Evolutionary conservation across 345 rosid species (phyloP), one percentile per base, ranked within the genome.

Genomic region (Cardamine occulta): DNA sequence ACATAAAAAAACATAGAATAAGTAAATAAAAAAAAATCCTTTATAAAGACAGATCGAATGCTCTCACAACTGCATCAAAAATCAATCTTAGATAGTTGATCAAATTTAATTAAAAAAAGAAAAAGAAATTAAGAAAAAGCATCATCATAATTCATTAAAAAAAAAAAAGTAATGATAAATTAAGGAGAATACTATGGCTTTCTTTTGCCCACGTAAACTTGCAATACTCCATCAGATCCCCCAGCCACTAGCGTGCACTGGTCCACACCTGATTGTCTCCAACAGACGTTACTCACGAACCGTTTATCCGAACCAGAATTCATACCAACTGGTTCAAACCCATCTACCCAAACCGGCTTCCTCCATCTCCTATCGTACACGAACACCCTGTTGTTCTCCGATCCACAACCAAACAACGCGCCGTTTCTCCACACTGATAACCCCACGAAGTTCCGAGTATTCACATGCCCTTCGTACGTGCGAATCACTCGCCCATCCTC

Each of bases 361-460:
- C 83, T 83, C 97, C 98, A 94, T 64, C 91, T 82, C 74, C 35
- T 86, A 42, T 94, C 98, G 15, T 94, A 94, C 31, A 94, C 91
- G 35, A 87, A 87, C 65, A 91, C 95, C 75, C 74, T 81, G 75
- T 94, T 88, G 70, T 82, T 85, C 54, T 94, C 98, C 8, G 98
- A 94, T 3, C 98, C 97, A 18, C 98, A 94, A 0, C 91, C 88
- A 9, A 94, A 47, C 62, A 94, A 63, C 9, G 94, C 91, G 0
- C 93, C 96, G 24, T 85, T 80, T 56, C 88, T 82, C 94, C 93
- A 88, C 7, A 84, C 90, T 1, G 98, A 94, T 62, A 94, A 60
- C 76, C 98, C 98, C 9, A 94, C 91, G 44, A 94, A 94, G 76
- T 85, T 94, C 59, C 91, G 75, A 8, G 28, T 73, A 62, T 94